Base-by-base conservation (phyloP, 306 rosid genomes). In the Vachellia pachyceras region DNA sequence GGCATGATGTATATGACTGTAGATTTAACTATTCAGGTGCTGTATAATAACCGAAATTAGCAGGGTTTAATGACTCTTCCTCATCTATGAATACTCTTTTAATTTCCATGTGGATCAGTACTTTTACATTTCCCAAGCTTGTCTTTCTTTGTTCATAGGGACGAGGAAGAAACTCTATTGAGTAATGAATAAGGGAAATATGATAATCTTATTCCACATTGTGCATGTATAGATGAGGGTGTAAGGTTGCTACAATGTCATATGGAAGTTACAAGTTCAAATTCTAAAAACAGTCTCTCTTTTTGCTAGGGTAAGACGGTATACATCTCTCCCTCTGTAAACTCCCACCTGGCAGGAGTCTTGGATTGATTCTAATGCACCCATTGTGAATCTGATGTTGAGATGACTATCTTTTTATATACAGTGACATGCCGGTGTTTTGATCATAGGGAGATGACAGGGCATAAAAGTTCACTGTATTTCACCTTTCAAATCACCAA, bases 171-270 rank as follows among this genome's bases (percentile, higher is more conserved):
- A 60, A 60, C 55, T 76, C 46, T 25, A 4, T 54, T 42, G 11
- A 65, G 14, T n/a, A 70, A 71, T 64, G 74, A 64, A 29, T 65
- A 20, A 57, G 23, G 54, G 64, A 76, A 82, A 68, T 73, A 40
- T 69, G 44, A n/a, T 14, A 73, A 47, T 41, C 15, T 68, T 70
- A 42, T 65, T 46, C 7, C 25, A n/a, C 17, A 39, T 63, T n/a
- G n/a, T n/a, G n/a, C n/a, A n/a, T n/a, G n/a, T n/a, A n/a, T n/a
- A n/a, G n/a, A n/a, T n/a, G n/a, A n/a, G n/a, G n/a, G n/a, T n/a
- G n/a, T n/a, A n/a, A n/a, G n/a, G n/a, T n/a, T n/a, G n/a, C n/a
- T n/a, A n/a, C n/a, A n/a, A n/a, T n/a, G n/a, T n/a, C n/a, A n/a
- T n/a, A n/a, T n/a, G n/a, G n/a, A n/a, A n/a, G n/a, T n/a, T n/a